Evolutionary conservation across 257 asterid species (phyloP).

Genomic region (Paraleonurus japonicus): DNA sequence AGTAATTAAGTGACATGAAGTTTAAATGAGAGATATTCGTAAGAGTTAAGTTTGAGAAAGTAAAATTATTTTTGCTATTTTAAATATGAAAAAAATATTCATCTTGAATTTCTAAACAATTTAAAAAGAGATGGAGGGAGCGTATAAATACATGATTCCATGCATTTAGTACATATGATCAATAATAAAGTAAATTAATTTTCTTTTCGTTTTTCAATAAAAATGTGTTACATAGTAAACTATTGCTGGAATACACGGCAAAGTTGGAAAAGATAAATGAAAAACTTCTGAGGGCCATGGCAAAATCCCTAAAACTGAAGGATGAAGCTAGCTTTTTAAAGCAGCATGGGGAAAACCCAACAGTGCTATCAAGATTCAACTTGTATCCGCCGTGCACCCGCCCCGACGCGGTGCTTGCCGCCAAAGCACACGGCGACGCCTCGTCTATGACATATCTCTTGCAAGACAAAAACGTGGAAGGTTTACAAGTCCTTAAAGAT

Average conservation of each 20-base stretch:
- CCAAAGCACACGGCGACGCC: slow-evolving; percentile 45
- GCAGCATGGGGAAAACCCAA: slow-evolving; percentile 33
- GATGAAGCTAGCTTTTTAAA: slow-evolving; percentile 36
- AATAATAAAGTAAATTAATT: too few relatives aligned
- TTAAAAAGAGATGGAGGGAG: too few relatives aligned
- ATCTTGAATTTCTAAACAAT: too few relatives aligned
- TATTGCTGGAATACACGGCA: slow-evolving; percentile 21
- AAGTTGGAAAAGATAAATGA: slow-evolving; percentile 28
- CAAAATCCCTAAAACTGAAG: slow-evolving; percentile 30
- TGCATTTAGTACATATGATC: too few relatives aligned
- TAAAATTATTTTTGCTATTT: too few relatives aligned
- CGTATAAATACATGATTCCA: too few relatives aligned
- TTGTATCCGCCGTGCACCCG: slow-evolving; percentile 42
- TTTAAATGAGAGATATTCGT: too few relatives aligned
- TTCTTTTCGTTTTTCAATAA: too few relatives aligned
- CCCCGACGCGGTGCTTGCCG: slow-evolving; percentile 37
- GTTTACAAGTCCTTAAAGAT: slow-evolving; percentile 34
- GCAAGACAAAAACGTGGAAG: slow-evolving; percentile 39
- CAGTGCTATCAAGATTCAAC: slow-evolving; percentile 32
- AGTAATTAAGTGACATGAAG: too few relatives aligned
- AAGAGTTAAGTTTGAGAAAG: too few relatives aligned
- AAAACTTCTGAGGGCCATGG: slow-evolving; percentile 32
- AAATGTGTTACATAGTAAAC: slow-evolving; percentile 17
- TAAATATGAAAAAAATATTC: too few relatives aligned
- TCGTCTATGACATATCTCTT: slow-evolving; percentile 34